These are phyloP conservation scores for Rhamnella rubrinervis DNA, from an alignment of 331 rosid species.

Conservation along the genomic window DNA sequence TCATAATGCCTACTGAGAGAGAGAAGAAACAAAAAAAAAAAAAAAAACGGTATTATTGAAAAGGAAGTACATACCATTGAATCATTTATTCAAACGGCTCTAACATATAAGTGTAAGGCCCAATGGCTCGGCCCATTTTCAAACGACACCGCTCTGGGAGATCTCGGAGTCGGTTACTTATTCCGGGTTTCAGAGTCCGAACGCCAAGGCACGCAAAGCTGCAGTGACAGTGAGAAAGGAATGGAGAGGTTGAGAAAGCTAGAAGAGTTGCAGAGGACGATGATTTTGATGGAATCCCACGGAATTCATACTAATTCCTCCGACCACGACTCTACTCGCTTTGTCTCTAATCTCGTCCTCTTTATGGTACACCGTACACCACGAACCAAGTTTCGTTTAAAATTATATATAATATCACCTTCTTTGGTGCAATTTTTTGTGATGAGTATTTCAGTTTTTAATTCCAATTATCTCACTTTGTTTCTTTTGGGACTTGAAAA, in stretches of 20 bases:
- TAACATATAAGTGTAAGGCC: too few relatives aligned
- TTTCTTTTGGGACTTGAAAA: background rate
- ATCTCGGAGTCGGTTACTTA: too few relatives aligned
- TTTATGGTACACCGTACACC: conserved; percentile 37
- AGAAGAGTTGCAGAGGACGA: conserved; percentile 56
- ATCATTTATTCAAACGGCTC: too few relatives aligned
- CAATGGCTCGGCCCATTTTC: background rate
- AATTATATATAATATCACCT: background rate
- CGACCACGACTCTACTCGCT: conserved; percentile 41
- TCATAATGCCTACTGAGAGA: too few relatives aligned
- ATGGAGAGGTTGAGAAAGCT: conserved; percentile 68
- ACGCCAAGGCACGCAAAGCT: background rate
- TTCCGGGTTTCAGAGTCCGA: background rate
- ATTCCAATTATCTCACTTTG: background rate
- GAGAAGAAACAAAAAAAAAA: too few relatives aligned
- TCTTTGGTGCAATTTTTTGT: background rate
- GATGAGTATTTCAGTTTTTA: background rate
- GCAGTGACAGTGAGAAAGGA: background rate
- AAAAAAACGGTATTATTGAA: too few relatives aligned
- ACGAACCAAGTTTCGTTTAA: background rate
- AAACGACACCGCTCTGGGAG: background rate
- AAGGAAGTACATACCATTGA: too few relatives aligned
- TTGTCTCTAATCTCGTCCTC: conserved; percentile 63
- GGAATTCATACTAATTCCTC: conserved; percentile 29
- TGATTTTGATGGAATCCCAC: conserved; percentile 47